Percentiles rank a stretch among this genome's conserved stretches.
Evolutionary conservation across 176 grass and related monocot genomes (phyloP).

Genomic region (Stipa capillata): DNA sequence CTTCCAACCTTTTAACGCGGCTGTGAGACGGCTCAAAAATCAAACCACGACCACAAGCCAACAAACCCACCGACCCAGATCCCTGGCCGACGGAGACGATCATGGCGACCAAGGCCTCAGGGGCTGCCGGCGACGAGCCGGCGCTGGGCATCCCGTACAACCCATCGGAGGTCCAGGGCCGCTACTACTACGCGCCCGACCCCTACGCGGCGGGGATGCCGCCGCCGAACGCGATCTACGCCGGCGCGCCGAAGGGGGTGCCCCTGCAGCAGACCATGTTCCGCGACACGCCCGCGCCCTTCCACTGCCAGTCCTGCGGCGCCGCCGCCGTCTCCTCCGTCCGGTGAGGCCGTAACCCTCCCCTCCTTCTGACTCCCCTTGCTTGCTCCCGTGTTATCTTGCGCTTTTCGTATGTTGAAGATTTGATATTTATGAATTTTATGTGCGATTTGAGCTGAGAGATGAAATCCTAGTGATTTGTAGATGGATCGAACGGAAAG

Average conservation of each 20-base stretch:
- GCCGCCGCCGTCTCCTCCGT: slow-evolving; percentile 58
- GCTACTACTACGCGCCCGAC: slow-evolving; percentile 55
- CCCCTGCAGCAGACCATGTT: slow-evolving; percentile 98
- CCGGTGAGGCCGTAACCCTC: slow-evolving; percentile 30
- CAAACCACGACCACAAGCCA: neutral
- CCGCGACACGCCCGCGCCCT: slow-evolving; percentile 88
- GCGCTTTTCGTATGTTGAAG: neutral
- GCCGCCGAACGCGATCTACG: slow-evolving; percentile 78
- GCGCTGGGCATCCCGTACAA: slow-evolving; percentile 62
- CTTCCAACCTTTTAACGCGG: neutral
- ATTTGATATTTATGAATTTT: neutral
- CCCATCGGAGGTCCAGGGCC: slow-evolving; percentile 11
- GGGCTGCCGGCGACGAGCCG: slow-evolving; percentile 22
- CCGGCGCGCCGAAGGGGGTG: slow-evolving; percentile 74
- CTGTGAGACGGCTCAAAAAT: neutral
- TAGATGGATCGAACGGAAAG: neutral
- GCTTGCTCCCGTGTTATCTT: neutral
- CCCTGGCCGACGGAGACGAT: neutral
- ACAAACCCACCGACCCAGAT: neutral
- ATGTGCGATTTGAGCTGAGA: neutral
- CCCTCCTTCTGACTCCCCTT: neutral
- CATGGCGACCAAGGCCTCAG: slow-evolving; percentile 33
- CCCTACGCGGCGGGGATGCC: slow-evolving; percentile 76
- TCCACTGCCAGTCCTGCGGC: slow-evolving; percentile 85
- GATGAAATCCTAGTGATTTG: neutral